Conservation (phyloP, 148 eudicot genomes). For the Cornus kousa region DNA sequence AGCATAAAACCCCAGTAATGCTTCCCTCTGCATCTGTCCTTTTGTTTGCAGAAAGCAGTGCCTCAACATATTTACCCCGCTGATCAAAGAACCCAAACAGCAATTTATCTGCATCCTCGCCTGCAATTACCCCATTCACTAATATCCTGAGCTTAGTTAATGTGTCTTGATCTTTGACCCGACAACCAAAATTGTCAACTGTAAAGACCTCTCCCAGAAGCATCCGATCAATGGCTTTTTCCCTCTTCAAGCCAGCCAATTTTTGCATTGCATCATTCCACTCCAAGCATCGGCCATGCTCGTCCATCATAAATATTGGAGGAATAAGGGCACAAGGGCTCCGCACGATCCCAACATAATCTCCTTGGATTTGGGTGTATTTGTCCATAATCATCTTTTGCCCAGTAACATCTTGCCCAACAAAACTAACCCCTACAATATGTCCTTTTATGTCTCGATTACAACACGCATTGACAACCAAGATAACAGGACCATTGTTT, state of each 20-base stretch:
- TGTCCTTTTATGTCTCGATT: constrained; percentile 54
- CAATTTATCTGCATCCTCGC: constrained; percentile 55
- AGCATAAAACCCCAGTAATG: constrained; percentile 65
- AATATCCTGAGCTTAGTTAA: constrained; percentile 57
- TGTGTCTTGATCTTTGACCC: constrained; percentile 66
- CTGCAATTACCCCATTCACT: constrained; percentile 47
- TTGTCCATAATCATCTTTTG: constrained; percentile 58
- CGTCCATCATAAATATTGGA: constrained; percentile 76
- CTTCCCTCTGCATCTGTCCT: constrained; percentile 52
- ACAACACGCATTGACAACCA: constrained; percentile 70
- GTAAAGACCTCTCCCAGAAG: constrained; percentile 84
- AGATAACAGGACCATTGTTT: constrained; percentile 36
- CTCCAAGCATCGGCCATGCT: constrained; percentile 68
- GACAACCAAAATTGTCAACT: constrained; percentile 54
- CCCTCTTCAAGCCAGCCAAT: constrained; percentile 59
- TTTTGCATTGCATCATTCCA: constrained; percentile 79
- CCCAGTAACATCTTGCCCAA: constrained; percentile 74
- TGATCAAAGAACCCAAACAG: constrained; percentile 55
- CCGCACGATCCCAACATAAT: constrained; percentile 64
- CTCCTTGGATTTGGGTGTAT: constrained; percentile 58
- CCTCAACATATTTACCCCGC: constrained; percentile 48
- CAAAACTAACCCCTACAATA: constrained; percentile 67
- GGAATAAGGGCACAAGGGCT: constrained; percentile 71
- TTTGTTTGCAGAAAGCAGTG: constrained; percentile 61
- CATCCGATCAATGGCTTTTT: constrained; percentile 53